Base-by-base conservation (phyloP, 495 filamentous ascomycete genomes). In the Bryoglossum gracile region DNA sequence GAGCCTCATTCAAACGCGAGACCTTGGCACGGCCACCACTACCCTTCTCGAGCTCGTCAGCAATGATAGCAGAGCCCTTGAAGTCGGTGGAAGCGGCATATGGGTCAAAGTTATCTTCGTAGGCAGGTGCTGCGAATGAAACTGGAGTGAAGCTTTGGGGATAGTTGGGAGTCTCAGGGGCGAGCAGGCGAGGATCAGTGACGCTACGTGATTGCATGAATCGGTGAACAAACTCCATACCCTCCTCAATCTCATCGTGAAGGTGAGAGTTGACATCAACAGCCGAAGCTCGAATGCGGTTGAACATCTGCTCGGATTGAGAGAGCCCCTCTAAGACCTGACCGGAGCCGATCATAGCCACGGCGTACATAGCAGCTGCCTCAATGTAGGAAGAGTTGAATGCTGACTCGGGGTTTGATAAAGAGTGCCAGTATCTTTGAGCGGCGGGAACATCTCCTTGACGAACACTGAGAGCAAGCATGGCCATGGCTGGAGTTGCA, bases 41-140 rank as follows among this genome's bases (percentile, higher is more conserved):
- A 48, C 78, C 73, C 30, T 65, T 56, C 63, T 96, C 92, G 33
- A 98, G 75, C 53, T 86, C 79, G 42, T 95, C 89, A 13, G 85
- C 84, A 59, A 98, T 96, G 43, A 87, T 72, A 16, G 86, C 80
- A 17, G 92, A 98, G 21, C 87, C 90, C 56, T 86, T 87, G 71
- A 91, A 87, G 66, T 98, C 92, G 46, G 87, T 94, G 41, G 78
- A 88, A 52, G 84, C 78, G 21, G 82, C 84, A 61, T 97, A 95
- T 0, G 92, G 92, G 58, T 98, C 92, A 57, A 81, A 90, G 2
- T 79, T 81, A 49, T 96, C 89, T 50, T 90, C 80, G 45, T 72
- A 76, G 34, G 74, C 68, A 10, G 77, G 54, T 9, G 50, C 46
- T 18, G 45, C 35, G 33, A 54, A 55, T 33, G 44, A 44, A 3